A percentile compares a stretch with the other conserved stretches of the same genome.
phyloP scores from a whole-genome alignment of 2,329 filamentous ascomycete species.

The Alternaria tenuissima region DNA sequence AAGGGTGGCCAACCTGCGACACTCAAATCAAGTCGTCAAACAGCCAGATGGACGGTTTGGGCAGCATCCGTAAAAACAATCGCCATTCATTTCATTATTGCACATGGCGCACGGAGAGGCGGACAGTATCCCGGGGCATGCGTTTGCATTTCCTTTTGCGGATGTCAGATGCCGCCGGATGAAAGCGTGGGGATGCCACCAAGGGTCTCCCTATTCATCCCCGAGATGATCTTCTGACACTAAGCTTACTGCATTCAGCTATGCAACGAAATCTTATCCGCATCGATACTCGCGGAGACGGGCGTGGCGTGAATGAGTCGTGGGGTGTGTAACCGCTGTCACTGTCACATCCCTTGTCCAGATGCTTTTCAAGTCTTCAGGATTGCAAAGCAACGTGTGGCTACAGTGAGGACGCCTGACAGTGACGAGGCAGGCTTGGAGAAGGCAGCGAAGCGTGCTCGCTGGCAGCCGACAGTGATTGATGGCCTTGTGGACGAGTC shows the following conservation, averaged over 20 bases:
- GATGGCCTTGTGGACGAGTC: conserved; percentile 37
- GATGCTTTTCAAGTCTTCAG: conserved; percentile 16
- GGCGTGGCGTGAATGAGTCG: conserved; percentile 24
- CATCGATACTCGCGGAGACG: conserved; percentile 25
- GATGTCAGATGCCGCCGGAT: conserved; percentile 29
- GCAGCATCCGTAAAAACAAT: conserved; percentile 7
- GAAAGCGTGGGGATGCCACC: conserved; percentile 28
- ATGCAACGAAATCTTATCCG: conserved; percentile 26
- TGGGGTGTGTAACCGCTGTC: conserved; percentile 22
- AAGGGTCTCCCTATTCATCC: conserved; percentile 26
- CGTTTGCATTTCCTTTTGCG: conserved; percentile 24
- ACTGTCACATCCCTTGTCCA: conserved; percentile 22
- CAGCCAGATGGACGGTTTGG: conserved; percentile 6
- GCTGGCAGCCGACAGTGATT: conserved; percentile 12
- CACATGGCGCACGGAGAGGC: conserved; percentile 29
- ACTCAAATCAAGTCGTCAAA: conserved; percentile 18
- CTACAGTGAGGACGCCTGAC: conserved; percentile 6
- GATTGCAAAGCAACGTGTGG: conserved; percentile 10
- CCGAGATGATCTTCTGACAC: conserved; percentile 37
- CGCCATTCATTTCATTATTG: not conserved
- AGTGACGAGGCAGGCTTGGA: conserved; percentile 17
- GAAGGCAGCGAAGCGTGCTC: not conserved
- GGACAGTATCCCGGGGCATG: conserved; percentile 31
- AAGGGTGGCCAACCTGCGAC: conserved; percentile 13
- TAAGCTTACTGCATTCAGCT: conserved; percentile 29